Base-by-base conservation (phyloP, 1,139 yeast genomes). In the Candida sp. region DNA sequence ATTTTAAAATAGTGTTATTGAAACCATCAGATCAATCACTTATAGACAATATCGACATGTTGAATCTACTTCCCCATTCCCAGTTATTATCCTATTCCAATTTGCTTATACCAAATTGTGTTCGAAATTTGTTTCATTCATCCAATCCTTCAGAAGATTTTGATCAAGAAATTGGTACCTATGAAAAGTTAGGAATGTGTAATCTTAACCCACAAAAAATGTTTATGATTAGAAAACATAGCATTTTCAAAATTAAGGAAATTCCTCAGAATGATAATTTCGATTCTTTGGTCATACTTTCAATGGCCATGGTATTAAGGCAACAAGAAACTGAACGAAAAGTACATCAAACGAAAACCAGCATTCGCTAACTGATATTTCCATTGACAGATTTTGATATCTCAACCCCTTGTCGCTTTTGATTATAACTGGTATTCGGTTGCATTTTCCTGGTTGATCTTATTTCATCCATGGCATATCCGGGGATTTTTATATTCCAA, bases 401-500 rank as follows among this genome's bases (percentile, higher is more conserved):
- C 34, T 59, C 64, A 21, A 60, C 63, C n/a, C 64, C 64, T 39
- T 54, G 56, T 22, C 73, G 72, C 64, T 88, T 88, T 55, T 87
- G 91, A 44, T 75, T 81, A 59, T 93, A 93, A 29, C 80, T 66
- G 25, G 76, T 64, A 38, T 87, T 83, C 4, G 98, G 95, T 45
- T 79, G 84, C 75, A 89, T 83, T 60, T 87, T 87, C 51, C 97
- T 74, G 21, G 90, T 84, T 49, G 87, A 80, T 54, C 97, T 76
- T 40, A 91, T 85, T 57, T 91, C 98, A 64, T 93, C 99, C 55
- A 90, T 82, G n/a, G 96, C 82, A 62, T 84, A 89, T 2, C 99
- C 99, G 0, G 99, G 98, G 25, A 93, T 81, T 53, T 96, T 80
- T 47, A 93, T 90, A 63, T 91, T 91, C 98, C 98, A 93, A 61